Evolutionary conservation across 2,329 filamentous ascomycete species (phyloP).

Genomic region (Huntiella bhutanensis): DNA sequence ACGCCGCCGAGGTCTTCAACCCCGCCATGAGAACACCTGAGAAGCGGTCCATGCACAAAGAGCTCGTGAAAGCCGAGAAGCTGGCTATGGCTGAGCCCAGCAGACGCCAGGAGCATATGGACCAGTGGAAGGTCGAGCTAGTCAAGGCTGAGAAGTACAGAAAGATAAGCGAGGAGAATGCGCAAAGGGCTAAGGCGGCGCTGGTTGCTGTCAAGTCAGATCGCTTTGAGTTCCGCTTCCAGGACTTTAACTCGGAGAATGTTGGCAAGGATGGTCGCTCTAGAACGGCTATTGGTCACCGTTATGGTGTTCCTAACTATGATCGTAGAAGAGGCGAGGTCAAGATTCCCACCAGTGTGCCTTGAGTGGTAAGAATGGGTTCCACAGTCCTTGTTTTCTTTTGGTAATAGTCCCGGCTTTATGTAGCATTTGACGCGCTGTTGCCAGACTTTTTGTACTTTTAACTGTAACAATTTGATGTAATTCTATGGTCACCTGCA

Average conservation of each 20-base stretch:
- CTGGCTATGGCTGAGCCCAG: conserved; percentile 22
- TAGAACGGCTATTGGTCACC: conserved; percentile 34
- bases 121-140: background rate
- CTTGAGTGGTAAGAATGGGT: conserved; percentile 18
- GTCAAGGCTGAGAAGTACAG: background rate
- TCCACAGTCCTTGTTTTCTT: background rate
- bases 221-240: conserved; percentile 46
- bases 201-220: conserved; percentile 28
- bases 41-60: conserved; percentile 39
- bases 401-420: background rate
- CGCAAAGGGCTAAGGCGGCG: conserved; percentile 20
- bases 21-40: conserved; percentile 40
- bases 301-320: conserved; percentile 43
- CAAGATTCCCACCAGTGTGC: conserved; percentile 49
- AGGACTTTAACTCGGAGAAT: conserved; percentile 36
- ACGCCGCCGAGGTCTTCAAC: conserved; percentile 47
- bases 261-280: conserved; percentile 35
- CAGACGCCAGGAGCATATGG: conserved; percentile 2
- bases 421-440: background rate
- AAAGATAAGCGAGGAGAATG: conserved; percentile 9
- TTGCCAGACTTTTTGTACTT: conserved; percentile 2
- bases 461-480: conserved; percentile 5
- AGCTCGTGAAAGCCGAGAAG: conserved; percentile 38
- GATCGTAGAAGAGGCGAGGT: conserved; percentile 44
- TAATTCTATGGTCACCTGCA: background rate